Evolutionary conservation across 768 basidiomycete species (phyloP).

Genomic region (Pleurotus ostreatus): DNA sequence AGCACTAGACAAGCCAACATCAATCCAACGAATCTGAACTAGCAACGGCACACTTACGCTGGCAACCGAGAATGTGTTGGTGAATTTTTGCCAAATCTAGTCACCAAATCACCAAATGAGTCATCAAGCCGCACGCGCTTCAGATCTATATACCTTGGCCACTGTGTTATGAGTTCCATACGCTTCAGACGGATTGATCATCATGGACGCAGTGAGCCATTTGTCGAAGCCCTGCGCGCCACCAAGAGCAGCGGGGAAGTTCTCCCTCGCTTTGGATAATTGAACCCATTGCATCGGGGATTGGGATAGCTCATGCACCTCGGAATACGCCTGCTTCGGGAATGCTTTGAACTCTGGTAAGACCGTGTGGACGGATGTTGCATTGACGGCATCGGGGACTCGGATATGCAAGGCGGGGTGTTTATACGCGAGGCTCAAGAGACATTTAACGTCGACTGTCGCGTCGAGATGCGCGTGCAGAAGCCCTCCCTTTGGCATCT

Average conservation of each 20-base stretch:
- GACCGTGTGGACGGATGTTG: conserved; percentile 33
- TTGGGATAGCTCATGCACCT: conserved; percentile 32
- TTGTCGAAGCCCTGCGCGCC: conserved; percentile 65
- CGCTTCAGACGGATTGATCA: conserved; percentile 67
- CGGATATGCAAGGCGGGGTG: conserved; percentile 62
- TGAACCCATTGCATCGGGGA: conserved; percentile 48
- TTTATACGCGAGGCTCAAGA: conserved; percentile 52
- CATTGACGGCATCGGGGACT: conserved; percentile 32
- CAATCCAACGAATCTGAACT: not conserved
- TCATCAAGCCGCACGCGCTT: not conserved
- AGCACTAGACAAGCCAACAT: conserved; percentile 24
- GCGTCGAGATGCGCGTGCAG: conserved; percentile 77
- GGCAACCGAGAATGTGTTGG: conserved; percentile 46
- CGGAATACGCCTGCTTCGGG: conserved; percentile 28
- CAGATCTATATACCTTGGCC: conserved; percentile 41
- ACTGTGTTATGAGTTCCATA: conserved; percentile 72
- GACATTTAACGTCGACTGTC: conserved; percentile 50
- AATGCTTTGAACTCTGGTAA: conserved; percentile 54
- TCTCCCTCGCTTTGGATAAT: conserved; percentile 46
- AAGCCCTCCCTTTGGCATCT: conserved; percentile 83
- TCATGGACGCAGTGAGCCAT: conserved; percentile 58
- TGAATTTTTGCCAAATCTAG: conserved; percentile 80
- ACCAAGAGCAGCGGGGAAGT: conserved; percentile 47
- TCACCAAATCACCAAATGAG: not conserved
- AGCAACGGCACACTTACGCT: conserved; percentile 30